phyloP scores from a whole-genome alignment of 176 grass and related monocot species.

The Musa schizocarpa region DNA sequence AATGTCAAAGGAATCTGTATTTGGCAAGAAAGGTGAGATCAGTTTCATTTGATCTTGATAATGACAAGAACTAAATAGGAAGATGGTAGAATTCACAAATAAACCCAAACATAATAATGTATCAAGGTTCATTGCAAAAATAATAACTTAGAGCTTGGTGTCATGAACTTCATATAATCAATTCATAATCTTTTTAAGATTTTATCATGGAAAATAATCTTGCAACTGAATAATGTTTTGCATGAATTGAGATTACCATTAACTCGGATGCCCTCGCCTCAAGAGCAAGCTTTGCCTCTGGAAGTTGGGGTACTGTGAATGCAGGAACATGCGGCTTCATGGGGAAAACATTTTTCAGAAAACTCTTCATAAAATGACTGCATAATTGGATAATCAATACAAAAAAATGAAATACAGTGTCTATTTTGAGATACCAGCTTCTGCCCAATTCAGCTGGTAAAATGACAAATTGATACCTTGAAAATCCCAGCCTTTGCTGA shows the following conservation, averaged over 20 bases:
- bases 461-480: conserved; percentile 10
- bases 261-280: conserved; percentile 23
- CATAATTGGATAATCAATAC: conserved; percentile 22
- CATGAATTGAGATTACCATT: conserved; percentile 27
- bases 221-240: background rate
- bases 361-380: conserved; percentile 33
- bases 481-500: conserved; percentile 22
- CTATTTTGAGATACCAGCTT: conserved; percentile 8
- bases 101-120: background rate
- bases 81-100: background rate
- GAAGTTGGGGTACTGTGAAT: conserved; percentile 33
- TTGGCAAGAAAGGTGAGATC: background rate
- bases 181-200: background rate
- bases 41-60: background rate
- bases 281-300: conserved; percentile 30
- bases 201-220: background rate
- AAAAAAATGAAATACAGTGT: conserved; percentile 25
- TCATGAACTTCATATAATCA: background rate
- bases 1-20: conserved; percentile 20
- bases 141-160: too few species aligned
- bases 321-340: conserved; percentile 34
- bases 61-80: background rate
- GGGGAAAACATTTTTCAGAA: conserved; percentile 22
- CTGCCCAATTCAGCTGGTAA: background rate
- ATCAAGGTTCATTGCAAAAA: background rate